phyloP scores from a whole-genome alignment of 371 early-diverging fungal genomes.

The Syncephalastrum sp. region DNA sequence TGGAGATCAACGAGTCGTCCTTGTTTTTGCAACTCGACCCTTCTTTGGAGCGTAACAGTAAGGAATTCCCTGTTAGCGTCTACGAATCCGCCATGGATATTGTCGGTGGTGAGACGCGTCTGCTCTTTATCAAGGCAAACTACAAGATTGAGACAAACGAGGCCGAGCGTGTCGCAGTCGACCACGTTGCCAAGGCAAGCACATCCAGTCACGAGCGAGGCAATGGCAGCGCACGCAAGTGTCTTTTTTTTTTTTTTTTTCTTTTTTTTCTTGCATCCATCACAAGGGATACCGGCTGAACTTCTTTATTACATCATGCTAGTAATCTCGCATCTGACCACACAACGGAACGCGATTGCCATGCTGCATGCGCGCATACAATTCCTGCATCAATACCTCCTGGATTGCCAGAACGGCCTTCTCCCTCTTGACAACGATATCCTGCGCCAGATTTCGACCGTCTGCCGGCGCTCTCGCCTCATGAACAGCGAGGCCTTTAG shows the following conservation, averaged over 20 bases:
- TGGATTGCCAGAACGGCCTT: slow-evolving; percentile 62
- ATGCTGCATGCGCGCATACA: slow-evolving; percentile 77
- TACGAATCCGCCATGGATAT: slow-evolving; percentile 82
- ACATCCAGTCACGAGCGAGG: slow-evolving; percentile 53
- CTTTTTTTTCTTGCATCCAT: not conserved
- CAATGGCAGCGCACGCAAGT: slow-evolving; percentile 58
- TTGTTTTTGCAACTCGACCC: slow-evolving; percentile 80
- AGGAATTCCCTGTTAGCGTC: slow-evolving; percentile 73
- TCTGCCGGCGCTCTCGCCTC: slow-evolving; percentile 73
- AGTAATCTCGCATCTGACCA: slow-evolving; percentile 73
- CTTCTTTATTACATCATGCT: slow-evolving; percentile 1
- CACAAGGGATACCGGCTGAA: not conserved
- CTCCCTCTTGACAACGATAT: slow-evolving; percentile 74
- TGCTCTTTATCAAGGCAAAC: slow-evolving; percentile 64
- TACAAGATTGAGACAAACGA: slow-evolving; percentile 84
- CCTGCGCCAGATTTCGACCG: slow-evolving; percentile 74
- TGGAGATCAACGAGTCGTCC: slow-evolving; percentile 73
- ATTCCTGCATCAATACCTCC: slow-evolving; percentile 68
- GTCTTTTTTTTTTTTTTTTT: too few relatives aligned
- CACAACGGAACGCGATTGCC: slow-evolving; percentile 79
- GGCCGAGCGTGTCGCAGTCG: slow-evolving; percentile 85
- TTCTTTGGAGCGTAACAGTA: slow-evolving; percentile 38
- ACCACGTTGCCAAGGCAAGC: slow-evolving; percentile 72
- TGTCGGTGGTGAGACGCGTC: slow-evolving; percentile 51
- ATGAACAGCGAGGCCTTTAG: slow-evolving; percentile 67